A percentile compares a stretch with the other conserved stretches of the same genome.
Conservation (phyloP, 2,329 filamentous ascomycete species). For the Neurospora sp. region DNA sequence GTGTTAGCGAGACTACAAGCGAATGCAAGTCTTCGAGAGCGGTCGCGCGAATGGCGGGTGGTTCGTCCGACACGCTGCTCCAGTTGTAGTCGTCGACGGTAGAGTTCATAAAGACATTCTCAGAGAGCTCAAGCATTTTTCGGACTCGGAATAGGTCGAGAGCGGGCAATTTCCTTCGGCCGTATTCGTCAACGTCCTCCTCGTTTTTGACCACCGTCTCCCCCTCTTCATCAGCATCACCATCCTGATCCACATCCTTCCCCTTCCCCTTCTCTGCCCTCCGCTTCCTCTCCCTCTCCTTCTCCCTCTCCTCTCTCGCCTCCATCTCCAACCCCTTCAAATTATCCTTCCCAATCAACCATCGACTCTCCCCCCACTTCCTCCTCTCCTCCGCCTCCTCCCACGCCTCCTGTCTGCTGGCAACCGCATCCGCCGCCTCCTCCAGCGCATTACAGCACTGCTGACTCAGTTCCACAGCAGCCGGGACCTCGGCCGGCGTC, state of each 20-base stretch:
- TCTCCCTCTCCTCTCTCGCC: slow-evolving; percentile 2
- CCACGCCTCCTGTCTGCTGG: slow-evolving; percentile 50
- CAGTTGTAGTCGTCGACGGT: slow-evolving; percentile 55
- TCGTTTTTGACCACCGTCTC: background rate
- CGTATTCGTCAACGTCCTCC: background rate
- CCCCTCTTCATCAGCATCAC: background rate
- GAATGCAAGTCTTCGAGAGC: slow-evolving; percentile 68
- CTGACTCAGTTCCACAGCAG: slow-evolving; percentile 61
- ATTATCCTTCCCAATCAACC: slow-evolving; percentile 47
- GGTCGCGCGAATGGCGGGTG: slow-evolving; percentile 63
- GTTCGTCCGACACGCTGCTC: slow-evolving; percentile 47
- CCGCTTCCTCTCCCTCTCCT: slow-evolving; percentile 7
- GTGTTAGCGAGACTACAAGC: slow-evolving; percentile 56
- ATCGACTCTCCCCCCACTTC: slow-evolving; percentile 50
- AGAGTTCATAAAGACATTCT: slow-evolving; percentile 67
- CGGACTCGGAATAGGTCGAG: slow-evolving; percentile 47
- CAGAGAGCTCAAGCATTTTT: slow-evolving; percentile 54
- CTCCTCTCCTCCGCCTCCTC: slow-evolving; percentile 50
- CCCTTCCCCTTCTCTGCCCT: background rate
- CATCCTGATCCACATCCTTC: background rate
- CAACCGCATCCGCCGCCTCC: slow-evolving; percentile 54
- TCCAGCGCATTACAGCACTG: slow-evolving; percentile 59
- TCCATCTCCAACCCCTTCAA: slow-evolving; percentile 6
- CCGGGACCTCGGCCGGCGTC: slow-evolving; percentile 46
- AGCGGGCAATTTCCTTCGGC: slow-evolving; percentile 1